phyloP scores from a whole-genome alignment of 2,329 filamentous ascomycete genomes.

The Arthrobotrys sinensis region DNA sequence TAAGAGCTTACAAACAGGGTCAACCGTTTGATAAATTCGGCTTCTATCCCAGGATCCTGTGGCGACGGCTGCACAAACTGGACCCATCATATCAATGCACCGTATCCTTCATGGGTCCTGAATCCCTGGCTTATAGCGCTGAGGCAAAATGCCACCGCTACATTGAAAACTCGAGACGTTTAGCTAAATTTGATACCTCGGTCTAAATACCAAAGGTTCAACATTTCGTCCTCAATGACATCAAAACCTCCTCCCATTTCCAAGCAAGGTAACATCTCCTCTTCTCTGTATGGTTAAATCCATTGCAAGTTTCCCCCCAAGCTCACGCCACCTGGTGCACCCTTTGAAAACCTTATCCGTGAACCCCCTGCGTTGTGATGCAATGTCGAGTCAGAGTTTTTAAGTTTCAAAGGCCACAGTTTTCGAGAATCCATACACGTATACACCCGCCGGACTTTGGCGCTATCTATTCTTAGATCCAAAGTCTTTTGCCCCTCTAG shows the following conservation, averaged over 20 bases:
- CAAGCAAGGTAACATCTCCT: not conserved
- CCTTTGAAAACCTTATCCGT: slow-evolving; percentile 5
- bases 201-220: not conserved
- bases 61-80: too few species aligned
- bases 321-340: not conserved
- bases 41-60: too few species aligned
- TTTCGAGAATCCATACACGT: not conserved
- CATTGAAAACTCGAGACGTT: not conserved
- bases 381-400: slow-evolving; percentile 3
- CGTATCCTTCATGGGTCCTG: too few species aligned
- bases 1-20: too few species aligned
- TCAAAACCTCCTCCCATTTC: not conserved
- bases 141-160: not conserved
- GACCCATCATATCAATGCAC: too few species aligned
- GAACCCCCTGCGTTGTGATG: not conserved
- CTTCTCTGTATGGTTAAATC: not conserved
- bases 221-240: not conserved
- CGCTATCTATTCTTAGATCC: slow-evolving; percentile 11
- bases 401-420: not conserved
- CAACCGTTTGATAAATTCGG: too few species aligned
- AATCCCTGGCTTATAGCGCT: too few species aligned
- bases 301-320: not conserved
- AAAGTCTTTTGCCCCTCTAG: not conserved
- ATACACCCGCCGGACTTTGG: slow-evolving; percentile 1
- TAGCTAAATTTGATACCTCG: not conserved